phyloP scores from a whole-genome alignment of 495 filamentous ascomycete genomes.

The Daldinia childiae region DNA sequence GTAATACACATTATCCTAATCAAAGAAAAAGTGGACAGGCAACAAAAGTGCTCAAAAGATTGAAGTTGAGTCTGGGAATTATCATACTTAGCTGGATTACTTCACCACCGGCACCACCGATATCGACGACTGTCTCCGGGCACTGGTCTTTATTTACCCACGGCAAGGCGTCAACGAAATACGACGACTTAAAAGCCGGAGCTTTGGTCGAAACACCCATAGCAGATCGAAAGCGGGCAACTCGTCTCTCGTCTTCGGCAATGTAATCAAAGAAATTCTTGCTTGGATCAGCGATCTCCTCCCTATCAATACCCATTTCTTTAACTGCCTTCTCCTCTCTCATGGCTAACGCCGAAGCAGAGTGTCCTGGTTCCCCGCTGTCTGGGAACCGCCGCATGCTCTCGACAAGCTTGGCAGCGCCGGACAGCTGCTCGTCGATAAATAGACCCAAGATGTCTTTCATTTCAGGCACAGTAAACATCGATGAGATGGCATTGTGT shows the following conservation, averaged over 20 bases:
- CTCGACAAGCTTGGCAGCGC: conserved; percentile 36
- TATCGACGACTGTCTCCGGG: conserved; percentile 51
- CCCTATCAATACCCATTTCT: conserved; percentile 6
- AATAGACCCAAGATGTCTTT: conserved; percentile 49
- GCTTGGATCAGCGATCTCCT: conserved; percentile 31
- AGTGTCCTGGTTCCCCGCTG: conserved; percentile 40
- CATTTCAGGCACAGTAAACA: conserved; percentile 44
- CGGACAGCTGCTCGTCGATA: conserved; percentile 53
- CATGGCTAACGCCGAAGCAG: conserved; percentile 31
- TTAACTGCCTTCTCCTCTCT: conserved; percentile 16
- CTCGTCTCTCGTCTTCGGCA: conserved; percentile 44
- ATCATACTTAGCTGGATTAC: conserved; percentile 32
- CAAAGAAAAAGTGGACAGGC: too few relatives aligned
- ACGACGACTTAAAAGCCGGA: conserved; percentile 47
- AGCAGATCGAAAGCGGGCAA: conserved; percentile 54
- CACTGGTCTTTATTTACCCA: conserved; percentile 47
- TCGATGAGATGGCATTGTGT: conserved; percentile 49
- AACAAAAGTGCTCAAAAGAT: not conserved
- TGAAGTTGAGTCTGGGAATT: not conserved
- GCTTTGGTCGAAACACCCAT: conserved; percentile 52
- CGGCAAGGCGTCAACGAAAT: conserved; percentile 51
- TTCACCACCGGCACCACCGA: conserved; percentile 53
- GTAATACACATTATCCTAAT: not conserved
- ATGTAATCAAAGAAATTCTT: conserved; percentile 51
- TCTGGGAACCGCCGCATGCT: conserved; percentile 41